Base-by-base conservation (phyloP, 1,284 basidiomycete genomes). In the Neotropicomus parvogracilis region DNA sequence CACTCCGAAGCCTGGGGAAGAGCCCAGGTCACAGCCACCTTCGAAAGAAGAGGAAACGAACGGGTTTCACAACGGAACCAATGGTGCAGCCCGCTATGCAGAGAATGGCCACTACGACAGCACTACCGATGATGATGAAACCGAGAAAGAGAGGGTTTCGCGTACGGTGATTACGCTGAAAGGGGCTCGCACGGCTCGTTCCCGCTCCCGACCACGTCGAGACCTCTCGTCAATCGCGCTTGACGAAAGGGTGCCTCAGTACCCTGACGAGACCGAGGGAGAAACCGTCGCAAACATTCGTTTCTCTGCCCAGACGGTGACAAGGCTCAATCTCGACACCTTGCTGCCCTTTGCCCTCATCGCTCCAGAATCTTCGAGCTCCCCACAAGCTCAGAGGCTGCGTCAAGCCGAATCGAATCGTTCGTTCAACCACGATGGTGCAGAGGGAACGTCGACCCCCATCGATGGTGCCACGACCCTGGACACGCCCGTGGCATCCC, bases 271-370 rank as follows among this genome's bases (percentile, higher is more conserved):
- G 54, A 63, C 70, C 9, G 73, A 73, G 32, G 85, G 85, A 55
- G 72, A 65, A 34, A 86, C 80, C 55, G 69, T 88, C 19, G 83
- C 87, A 21, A 84, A 81, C 55, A 73, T 87, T 43, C 82, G 87
- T 28, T 88, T 88, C 68, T 88, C 85, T 13, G 85, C 86, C 8
- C 74, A 78, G 47, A 70, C 76, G 44, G 71, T 88, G 12, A 73
- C 80, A 13, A 80, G 78, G 59, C 71, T 69, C 11, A 77, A 82
- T 59, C 66, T 88, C 44, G 70, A 66, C 32, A 64, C 70, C 6
- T 63, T 80, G 35, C 71, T 91, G 53, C 88, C 88, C 2, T 91
- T 90, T 59, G 86, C 85, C 9, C 66, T 91, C 41, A 85, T 91
- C 59, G 75, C 83, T 26, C 88, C 88, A 2, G 85, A 91, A 67